A percentile compares a stretch with the other conserved stretches of the same genome.
These are phyloP conservation scores for Immersiella caudata DNA, from an alignment of 495 filamentous ascomycete genomes.

Conservation along the genomic window DNA sequence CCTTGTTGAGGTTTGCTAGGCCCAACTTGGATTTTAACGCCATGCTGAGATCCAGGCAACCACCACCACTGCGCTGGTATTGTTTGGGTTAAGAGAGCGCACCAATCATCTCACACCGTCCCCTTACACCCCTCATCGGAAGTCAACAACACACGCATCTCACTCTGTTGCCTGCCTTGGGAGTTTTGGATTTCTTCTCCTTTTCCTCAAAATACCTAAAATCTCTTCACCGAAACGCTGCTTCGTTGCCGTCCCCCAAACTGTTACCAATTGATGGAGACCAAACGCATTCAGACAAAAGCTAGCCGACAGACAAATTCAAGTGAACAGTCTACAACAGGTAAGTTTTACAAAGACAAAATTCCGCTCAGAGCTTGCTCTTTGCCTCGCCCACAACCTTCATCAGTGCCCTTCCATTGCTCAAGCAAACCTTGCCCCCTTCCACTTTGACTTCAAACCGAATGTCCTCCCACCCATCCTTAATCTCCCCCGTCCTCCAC, in stretches of 20 bases:
- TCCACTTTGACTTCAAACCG: constrained; percentile 73
- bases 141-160: background rate
- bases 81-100: background rate
- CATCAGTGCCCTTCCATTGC: constrained; percentile 80
- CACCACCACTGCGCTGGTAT: background rate
- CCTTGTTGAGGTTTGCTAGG: background rate
- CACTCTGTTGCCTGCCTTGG: background rate
- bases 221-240: too few relatives aligned
- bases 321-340: background rate
- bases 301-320: background rate
- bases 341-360: constrained; percentile 3
- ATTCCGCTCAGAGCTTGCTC: constrained; percentile 64
- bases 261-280: too few relatives aligned
- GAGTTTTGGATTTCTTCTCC: background rate
- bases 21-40: background rate
- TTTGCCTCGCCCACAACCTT: constrained; percentile 58
- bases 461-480: constrained; percentile 78
- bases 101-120: background rate
- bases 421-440: constrained; percentile 75
- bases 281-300: too few relatives aligned
- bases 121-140: background rate
- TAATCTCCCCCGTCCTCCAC: constrained; percentile 64
- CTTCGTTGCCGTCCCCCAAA: too few relatives aligned
- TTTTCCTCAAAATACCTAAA: background rate
- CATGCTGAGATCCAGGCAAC: constrained; percentile 24